phyloP scores from a whole-genome alignment of 192 early-diverging fungal species.

The Backusella tuberculispora region DNA sequence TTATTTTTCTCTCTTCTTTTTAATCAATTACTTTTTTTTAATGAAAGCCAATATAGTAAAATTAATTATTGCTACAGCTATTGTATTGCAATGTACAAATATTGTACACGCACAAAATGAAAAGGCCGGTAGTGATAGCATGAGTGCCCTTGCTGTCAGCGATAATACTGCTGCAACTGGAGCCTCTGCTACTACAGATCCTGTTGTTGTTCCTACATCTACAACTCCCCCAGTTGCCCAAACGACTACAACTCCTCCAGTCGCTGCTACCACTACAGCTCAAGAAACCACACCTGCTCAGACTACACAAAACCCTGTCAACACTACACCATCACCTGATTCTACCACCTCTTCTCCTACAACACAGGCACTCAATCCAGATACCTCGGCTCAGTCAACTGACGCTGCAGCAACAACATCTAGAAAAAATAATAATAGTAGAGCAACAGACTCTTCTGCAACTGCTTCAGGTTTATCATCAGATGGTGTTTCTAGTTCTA shows the following conservation, averaged over 20 bases:
- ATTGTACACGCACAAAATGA: background rate
- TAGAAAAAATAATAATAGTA: background rate
- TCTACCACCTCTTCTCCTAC: slow-evolving; percentile 3
- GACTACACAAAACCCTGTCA: background rate
- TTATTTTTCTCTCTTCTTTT: background rate
- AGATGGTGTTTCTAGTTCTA: background rate
- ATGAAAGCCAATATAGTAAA: slow-evolving; percentile 10
- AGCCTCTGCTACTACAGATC: slow-evolving; percentile 1
- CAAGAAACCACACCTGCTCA: background rate
- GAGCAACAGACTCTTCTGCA: background rate
- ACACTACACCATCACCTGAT: background rate
- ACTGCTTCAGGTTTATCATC: background rate
- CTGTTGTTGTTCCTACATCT: background rate
- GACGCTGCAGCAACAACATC: background rate
- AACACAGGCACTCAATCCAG: background rate
- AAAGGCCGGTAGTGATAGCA: background rate
- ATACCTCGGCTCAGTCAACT: background rate
- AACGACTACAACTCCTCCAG: slow-evolving; percentile 1
- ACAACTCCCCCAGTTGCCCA: background rate
- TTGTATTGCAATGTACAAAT: slow-evolving; percentile 8
- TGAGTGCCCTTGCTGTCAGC: background rate
- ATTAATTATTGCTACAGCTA: background rate
- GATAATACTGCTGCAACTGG: background rate
- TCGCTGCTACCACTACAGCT: background rate
- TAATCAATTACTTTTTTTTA: background rate